These are phyloP conservation scores for Zychaea mexicana DNA, from an alignment of 371 early-diverging fungal species.

Conservation along the genomic window DNA sequence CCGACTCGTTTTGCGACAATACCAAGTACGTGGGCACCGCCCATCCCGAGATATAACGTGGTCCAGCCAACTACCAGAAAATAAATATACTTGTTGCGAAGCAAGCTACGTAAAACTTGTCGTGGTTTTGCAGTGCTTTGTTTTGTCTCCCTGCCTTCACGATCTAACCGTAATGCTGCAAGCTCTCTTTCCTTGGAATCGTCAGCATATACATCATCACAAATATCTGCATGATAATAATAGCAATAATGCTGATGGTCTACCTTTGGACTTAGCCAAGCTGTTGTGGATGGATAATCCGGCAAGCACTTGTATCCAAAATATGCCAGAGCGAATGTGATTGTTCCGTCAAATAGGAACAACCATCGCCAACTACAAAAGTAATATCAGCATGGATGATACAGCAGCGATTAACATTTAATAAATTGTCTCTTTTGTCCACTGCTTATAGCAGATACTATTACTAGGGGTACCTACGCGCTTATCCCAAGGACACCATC, in stretches of 20 bases:
- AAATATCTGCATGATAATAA: no score
- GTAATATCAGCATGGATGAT: no score
- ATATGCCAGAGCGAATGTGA: slow-evolving; percentile 31
- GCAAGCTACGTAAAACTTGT: not conserved
- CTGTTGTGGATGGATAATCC: slow-evolving; percentile 47
- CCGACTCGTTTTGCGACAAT: slow-evolving; percentile 49
- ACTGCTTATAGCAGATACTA: not conserved
- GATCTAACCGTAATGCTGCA: slow-evolving; percentile 27
- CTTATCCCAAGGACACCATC: slow-evolving; percentile 48
- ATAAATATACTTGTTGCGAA: slow-evolving; percentile 31
- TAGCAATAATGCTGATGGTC: no score
- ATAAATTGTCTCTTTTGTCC: not conserved
- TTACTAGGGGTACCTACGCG: slow-evolving; percentile 24
- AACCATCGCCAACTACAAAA: slow-evolving; percentile 50
- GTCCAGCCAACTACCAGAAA: slow-evolving; percentile 45
- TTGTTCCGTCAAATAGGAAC: slow-evolving; percentile 39
- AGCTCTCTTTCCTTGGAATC: slow-evolving; percentile 30
- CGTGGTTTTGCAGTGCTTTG: not conserved
- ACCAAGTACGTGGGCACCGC: slow-evolving; percentile 42
- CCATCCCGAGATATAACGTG: slow-evolving; percentile 31
- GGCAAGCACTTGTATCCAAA: slow-evolving; percentile 41
- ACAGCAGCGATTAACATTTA: not conserved
- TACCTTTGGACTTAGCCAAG: slow-evolving; percentile 37
- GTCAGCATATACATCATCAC: no score
- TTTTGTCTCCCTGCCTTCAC: not conserved